A percentile compares a stretch with the other conserved stretches of the same genome.
phyloP scores from a whole-genome alignment of 306 rosid species.

The Citrullus amarus region DNA sequence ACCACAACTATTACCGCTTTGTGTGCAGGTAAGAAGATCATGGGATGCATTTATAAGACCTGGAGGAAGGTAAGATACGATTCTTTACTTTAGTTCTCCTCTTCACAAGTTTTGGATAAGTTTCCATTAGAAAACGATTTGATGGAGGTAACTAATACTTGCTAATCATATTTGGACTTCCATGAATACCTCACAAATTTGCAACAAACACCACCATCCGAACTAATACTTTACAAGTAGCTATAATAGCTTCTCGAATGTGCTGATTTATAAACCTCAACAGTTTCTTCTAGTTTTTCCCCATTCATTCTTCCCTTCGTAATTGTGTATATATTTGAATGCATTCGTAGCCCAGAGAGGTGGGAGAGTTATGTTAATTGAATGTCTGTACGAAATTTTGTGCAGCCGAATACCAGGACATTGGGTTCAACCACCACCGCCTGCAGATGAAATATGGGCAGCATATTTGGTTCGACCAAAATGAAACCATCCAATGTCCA shows the following conservation, averaged over 20 bases:
- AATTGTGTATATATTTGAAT: not conserved
- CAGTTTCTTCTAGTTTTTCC: not conserved
- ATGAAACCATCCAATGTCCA: slow-evolving; percentile 11
- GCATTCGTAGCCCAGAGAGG: not conserved
- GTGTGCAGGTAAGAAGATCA: slow-evolving; percentile 79
- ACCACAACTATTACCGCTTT: not conserved
- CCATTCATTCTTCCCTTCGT: not conserved
- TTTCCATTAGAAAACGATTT: not conserved
- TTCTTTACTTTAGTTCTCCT: not conserved
- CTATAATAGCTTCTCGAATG: not conserved
- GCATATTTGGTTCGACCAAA: slow-evolving; percentile 61
- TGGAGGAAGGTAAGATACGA: slow-evolving; percentile 68
- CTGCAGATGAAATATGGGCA: slow-evolving; percentile 84
- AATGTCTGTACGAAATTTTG: not conserved
- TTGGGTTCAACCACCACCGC: slow-evolving; percentile 84
- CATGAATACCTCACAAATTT: not conserved
- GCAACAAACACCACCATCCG: not conserved
- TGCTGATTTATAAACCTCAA: not conserved
- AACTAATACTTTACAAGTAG: not conserved
- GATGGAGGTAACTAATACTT: not conserved
- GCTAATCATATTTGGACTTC: not conserved
- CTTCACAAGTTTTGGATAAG: not conserved
- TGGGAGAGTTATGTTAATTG: not conserved
- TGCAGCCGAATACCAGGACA: slow-evolving; percentile 86
- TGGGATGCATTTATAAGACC: slow-evolving; percentile 92